A percentile compares a stretch with the other conserved stretches of the same genome.
These are phyloP conservation scores for Globisporangium spiculum DNA, from an alignment of 352 stramenopile genomes.

Conservation along the genomic window DNA sequence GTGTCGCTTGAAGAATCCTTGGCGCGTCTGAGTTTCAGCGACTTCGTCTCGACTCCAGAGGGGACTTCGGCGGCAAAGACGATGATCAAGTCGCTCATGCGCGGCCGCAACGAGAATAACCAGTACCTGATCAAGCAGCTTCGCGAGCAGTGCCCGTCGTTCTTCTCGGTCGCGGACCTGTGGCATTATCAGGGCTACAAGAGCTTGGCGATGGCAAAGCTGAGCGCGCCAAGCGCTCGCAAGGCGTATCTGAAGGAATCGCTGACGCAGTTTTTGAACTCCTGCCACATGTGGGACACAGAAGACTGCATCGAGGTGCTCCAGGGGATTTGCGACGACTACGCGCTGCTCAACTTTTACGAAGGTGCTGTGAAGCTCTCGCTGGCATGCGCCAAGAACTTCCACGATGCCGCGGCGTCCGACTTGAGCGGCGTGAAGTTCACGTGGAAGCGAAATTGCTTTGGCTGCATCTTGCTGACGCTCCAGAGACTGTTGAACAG, in stretches of 20 bases:
- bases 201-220: slow-evolving; percentile 74
- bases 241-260: slow-evolving; percentile 67
- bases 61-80: slow-evolving; percentile 57
- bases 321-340: slow-evolving; percentile 78
- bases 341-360: slow-evolving; percentile 75
- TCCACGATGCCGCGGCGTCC: slow-evolving; percentile 60
- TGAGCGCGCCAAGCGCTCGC: slow-evolving; percentile 63
- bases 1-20: slow-evolving; percentile 65
- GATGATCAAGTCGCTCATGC: slow-evolving; percentile 81
- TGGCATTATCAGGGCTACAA: slow-evolving; percentile 87
- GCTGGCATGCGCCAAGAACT: slow-evolving; percentile 76
- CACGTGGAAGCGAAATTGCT: slow-evolving; percentile 72
- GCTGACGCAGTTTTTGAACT: slow-evolving; percentile 75
- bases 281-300: slow-evolving; percentile 85
- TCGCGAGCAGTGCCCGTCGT: slow-evolving; percentile 79
- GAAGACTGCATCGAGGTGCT: slow-evolving; percentile 75
- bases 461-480: slow-evolving; percentile 69
- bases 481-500: slow-evolving; percentile 53
- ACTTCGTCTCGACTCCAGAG: slow-evolving; percentile 68
- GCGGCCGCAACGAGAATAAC: slow-evolving; percentile 77
- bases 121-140: slow-evolving; percentile 80
- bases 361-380: slow-evolving; percentile 85
- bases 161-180: slow-evolving; percentile 78
- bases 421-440: slow-evolving; percentile 66
- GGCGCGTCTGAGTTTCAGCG: slow-evolving; percentile 66